Percentiles rank a stretch among this genome's conserved stretches.
These are phyloP conservation scores for Potentilla sterilis DNA, from an alignment of 306 rosid genomes.

Conservation along the genomic window DNA sequence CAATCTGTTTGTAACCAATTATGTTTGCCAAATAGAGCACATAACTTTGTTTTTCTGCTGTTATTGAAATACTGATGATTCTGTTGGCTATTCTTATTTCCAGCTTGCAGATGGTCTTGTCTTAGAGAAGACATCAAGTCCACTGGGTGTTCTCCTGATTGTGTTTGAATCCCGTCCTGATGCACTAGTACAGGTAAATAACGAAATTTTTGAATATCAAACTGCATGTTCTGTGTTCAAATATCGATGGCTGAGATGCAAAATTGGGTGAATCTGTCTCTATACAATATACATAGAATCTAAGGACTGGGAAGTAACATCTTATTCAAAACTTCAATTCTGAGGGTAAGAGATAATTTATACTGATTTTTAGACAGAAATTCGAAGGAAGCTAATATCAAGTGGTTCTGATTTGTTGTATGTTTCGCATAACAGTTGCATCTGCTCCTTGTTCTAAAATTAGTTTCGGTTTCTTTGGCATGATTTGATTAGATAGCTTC, in stretches of 20 bases:
- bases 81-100: constrained; percentile 29
- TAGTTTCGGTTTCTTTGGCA: constrained; percentile 2
- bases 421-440: background rate
- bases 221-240: background rate
- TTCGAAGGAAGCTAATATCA: background rate
- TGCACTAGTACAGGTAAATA: constrained; percentile 84
- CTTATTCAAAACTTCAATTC: background rate
- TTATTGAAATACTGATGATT: constrained; percentile 26
- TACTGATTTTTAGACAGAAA: background rate
- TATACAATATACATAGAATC: background rate
- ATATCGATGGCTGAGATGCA: constrained; percentile 13
- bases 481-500: constrained; percentile 78
- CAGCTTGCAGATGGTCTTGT: constrained; percentile 92
- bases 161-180: constrained; percentile 98
- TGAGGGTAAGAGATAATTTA: background rate
- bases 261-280: background rate
- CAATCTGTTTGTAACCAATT: background rate
- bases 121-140: constrained; percentile 92
- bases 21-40: background rate
- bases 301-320: background rate
- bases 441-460: constrained; percentile 26
- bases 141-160: constrained; percentile 90
- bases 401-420: background rate
- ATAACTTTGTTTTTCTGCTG: background rate
- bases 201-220: constrained; percentile 5